Percentiles rank a stretch among this genome's conserved stretches.
These are phyloP conservation scores for Cystofilobasidium bisporidii DNA, from an alignment of 768 basidiomycete genomes.

Conservation along the genomic window DNA sequence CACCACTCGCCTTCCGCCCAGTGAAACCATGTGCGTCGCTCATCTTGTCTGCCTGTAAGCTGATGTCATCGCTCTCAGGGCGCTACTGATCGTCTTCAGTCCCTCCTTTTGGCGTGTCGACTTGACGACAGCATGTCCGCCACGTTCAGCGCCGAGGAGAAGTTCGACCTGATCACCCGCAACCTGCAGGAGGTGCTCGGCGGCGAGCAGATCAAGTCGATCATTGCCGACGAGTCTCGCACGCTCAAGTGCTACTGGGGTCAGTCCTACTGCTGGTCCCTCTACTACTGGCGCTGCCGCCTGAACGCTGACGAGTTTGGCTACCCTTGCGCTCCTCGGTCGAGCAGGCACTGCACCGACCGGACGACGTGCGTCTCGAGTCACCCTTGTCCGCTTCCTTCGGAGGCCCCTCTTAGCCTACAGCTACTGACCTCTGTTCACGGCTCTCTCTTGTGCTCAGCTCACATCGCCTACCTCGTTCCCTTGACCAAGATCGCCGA, in stretches of 20 bases:
- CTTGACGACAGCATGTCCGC: too few relatives aligned
- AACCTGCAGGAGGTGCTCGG: constrained; percentile 80
- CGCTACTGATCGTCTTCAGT: background rate
- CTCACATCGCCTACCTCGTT: constrained; percentile 95
- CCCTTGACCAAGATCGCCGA: constrained; percentile 91
- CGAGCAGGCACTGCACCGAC: constrained; percentile 80
- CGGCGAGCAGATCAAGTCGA: constrained; percentile 67
- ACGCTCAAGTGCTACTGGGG: constrained; percentile 87
- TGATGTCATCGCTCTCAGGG: too few relatives aligned
- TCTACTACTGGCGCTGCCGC: background rate
- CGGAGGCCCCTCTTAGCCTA: too few relatives aligned
- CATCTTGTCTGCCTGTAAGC: too few relatives aligned
- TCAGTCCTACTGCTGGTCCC: constrained; percentile 40
- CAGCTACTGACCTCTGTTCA: background rate
- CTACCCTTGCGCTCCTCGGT: background rate
- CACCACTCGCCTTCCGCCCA: too few relatives aligned
- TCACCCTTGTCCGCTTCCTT: background rate
- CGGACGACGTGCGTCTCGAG: constrained; percentile 64
- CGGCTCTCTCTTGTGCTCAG: constrained; percentile 43
- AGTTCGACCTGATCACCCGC: constrained; percentile 73
- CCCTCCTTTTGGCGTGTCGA: background rate
- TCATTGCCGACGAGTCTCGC: constrained; percentile 60
- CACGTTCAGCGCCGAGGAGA: constrained; percentile 32
- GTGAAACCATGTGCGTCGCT: too few relatives aligned
- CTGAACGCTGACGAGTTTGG: background rate